Conservation (phyloP, 768 basidiomycete species). For the Cystobasidium tubakii region DNA sequence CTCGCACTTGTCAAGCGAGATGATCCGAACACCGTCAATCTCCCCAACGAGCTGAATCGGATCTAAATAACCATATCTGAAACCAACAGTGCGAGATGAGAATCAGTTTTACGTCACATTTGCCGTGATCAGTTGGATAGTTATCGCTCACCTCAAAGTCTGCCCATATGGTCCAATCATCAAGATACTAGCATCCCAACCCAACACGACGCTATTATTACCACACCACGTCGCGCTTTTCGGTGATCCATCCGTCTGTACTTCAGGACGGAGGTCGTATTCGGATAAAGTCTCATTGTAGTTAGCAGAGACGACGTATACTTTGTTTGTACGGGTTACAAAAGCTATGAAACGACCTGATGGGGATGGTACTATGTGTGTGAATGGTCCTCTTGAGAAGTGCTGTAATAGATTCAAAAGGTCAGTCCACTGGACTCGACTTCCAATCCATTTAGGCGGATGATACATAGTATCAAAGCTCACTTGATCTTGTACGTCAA, state of each 20-base stretch:
- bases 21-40: constrained; percentile 78
- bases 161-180: constrained; percentile 92
- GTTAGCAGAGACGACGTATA: constrained; percentile 93
- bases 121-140: too few species aligned
- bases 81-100: not conserved
- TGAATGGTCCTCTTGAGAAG: constrained; percentile 80
- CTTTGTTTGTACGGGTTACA: constrained; percentile 57
- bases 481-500: constrained; percentile 74
- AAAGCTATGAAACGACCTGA: constrained; percentile 88
- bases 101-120: not conserved
- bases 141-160: constrained; percentile 62
- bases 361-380: constrained; percentile 78
- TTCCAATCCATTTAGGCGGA: too few species aligned
- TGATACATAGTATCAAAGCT: too few species aligned
- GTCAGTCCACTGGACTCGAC: too few species aligned
- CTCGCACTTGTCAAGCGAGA: constrained; percentile 72
- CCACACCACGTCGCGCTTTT: constrained; percentile 89
- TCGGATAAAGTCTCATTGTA: constrained; percentile 84
- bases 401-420: constrained; percentile 57
- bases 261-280: constrained; percentile 56
- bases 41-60: constrained; percentile 75
- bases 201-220: constrained; percentile 82
- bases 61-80: constrained; percentile 73
- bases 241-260: constrained; percentile 47
- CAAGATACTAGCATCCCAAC: constrained; percentile 69